phyloP scores from a whole-genome alignment of 2,329 filamentous ascomycete species.

The Balansia obtecta region DNA sequence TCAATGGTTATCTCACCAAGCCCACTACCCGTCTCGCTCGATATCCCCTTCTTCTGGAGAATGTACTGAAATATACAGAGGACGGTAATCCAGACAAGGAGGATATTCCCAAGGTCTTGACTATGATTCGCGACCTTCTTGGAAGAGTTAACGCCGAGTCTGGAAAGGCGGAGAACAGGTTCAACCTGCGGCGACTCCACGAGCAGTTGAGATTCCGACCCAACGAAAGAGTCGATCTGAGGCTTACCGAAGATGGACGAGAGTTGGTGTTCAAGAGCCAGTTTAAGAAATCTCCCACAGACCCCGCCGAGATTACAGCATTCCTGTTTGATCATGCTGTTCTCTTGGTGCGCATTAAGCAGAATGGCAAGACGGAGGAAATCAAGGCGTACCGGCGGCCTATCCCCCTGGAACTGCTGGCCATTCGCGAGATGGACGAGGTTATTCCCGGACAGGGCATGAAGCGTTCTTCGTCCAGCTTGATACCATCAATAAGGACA shows the following conservation, averaged over 20 bases:
- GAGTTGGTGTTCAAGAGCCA: conserved; percentile 90
- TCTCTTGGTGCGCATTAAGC: conserved; percentile 80
- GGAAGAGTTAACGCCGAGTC: conserved; percentile 87
- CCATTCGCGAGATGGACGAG: conserved; percentile 95
- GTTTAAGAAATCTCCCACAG: conserved; percentile 84
- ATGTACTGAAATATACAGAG: conserved; percentile 82
- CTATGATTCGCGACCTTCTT: conserved; percentile 75
- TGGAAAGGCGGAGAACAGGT: conserved; percentile 93
- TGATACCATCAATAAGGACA: conserved; percentile 48
- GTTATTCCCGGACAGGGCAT: conserved; percentile 71
- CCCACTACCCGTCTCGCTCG: conserved; percentile 89
- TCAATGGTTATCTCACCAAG: conserved; percentile 96
- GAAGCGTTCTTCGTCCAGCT: conserved; percentile 78
- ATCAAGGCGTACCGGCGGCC: conserved; percentile 88
- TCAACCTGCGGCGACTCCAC: conserved; percentile 86
- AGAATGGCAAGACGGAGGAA: conserved; percentile 85
- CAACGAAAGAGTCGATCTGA: conserved; percentile 84
- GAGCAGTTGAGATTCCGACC: conserved; percentile 83
- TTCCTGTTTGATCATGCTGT: conserved; percentile 96
- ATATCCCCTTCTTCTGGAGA: conserved; percentile 85
- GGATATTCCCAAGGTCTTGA: conserved; percentile 82
- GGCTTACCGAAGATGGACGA: conserved; percentile 84
- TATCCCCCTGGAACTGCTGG: conserved; percentile 83
- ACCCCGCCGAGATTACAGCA: conserved; percentile 79
- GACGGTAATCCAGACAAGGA: conserved; percentile 81